Base-by-base conservation (phyloP, 208 protist genomes). In the Hexamita inflata region DNA sequence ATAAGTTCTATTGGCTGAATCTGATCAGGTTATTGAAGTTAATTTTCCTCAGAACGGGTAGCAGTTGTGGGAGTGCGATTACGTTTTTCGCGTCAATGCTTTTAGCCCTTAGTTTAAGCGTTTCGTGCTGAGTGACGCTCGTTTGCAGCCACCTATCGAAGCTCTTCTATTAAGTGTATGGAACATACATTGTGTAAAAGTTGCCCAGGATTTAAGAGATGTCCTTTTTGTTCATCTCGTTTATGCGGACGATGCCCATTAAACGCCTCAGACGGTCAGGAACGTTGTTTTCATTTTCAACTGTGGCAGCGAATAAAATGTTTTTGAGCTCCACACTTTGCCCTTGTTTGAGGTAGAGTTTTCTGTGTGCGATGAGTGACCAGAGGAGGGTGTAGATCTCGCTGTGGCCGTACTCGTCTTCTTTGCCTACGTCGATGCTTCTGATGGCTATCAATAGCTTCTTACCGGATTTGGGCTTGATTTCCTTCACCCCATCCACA, bases 171-270 rank as follows among this genome's bases (percentile, higher is more conserved):
- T n/a, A n/a, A n/a, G n/a, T n/a, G n/a, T n/a, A n/a, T n/a, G n/a
- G n/a, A n/a, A n/a, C n/a, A n/a, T n/a, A n/a, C n/a, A n/a, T n/a
- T n/a, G n/a, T n/a, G n/a, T n/a, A n/a, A n/a, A n/a, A n/a, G n/a
- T n/a, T n/a, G n/a, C n/a, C n/a, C n/a, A n/a, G n/a, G n/a, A n/a
- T n/a, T n/a, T n/a, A n/a, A n/a, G n/a, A n/a, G n/a, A n/a, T n/a
- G n/a, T n/a, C n/a, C n/a, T n/a, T n/a, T n/a, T n/a, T n/a, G n/a
- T n/a, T n/a, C n/a, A n/a, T n/a, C n/a, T n/a, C n/a, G n/a, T n/a
- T n/a, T n/a, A n/a, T n/a, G n/a, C n/a, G n/a, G 34, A 66, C 60
- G 60, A 66, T 66, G 24, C 60, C 60, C 60, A 66, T 66, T n/a
- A 15, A 24, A 40, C 60, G 60, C 60, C 60, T 15, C 60, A 66